phyloP scores from a whole-genome alignment of 75 land plant genomes.

The Adiantum capillusveneris region DNA sequence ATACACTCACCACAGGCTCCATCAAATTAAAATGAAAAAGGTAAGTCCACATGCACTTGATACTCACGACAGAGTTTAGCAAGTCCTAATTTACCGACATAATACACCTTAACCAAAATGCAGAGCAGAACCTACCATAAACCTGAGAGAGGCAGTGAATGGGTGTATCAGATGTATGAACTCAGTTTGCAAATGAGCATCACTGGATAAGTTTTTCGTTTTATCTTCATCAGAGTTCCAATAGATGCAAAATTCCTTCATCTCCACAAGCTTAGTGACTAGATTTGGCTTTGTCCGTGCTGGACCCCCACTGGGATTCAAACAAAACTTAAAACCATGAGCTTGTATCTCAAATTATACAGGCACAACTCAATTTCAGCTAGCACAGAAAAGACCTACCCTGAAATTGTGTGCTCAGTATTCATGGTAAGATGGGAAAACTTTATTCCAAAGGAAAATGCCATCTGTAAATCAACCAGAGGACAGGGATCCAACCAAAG shows the following conservation, averaged over 20 bases:
- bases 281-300: constrained; percentile 34
- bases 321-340: too few species aligned
- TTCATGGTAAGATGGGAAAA: constrained; percentile 41
- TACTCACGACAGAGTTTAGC: too few species aligned
- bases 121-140: constrained; percentile 37
- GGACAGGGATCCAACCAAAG: too few species aligned
- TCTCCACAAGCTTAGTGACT: constrained; percentile 65
- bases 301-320: too few species aligned
- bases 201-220: background rate
- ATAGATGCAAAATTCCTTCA: constrained; percentile 54
- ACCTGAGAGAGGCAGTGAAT: constrained; percentile 43
- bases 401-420: constrained; percentile 24
- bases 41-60: too few species aligned
- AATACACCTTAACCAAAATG: too few species aligned
- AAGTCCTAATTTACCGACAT: too few species aligned
- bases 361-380: too few species aligned
- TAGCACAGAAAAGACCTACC: constrained; percentile 32
- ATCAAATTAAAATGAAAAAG: too few species aligned
- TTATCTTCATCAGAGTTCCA: constrained; percentile 28
- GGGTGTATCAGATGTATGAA: constrained; percentile 47
- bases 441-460: constrained; percentile 29
- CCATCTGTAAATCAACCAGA: constrained; percentile 21
- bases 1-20: too few species aligned
- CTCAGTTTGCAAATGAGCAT: constrained; percentile 10
- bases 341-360: background rate